Evolutionary conservation across 495 filamentous ascomycete genomes (phyloP).

Genomic region (Penicillium paradoxum): DNA sequence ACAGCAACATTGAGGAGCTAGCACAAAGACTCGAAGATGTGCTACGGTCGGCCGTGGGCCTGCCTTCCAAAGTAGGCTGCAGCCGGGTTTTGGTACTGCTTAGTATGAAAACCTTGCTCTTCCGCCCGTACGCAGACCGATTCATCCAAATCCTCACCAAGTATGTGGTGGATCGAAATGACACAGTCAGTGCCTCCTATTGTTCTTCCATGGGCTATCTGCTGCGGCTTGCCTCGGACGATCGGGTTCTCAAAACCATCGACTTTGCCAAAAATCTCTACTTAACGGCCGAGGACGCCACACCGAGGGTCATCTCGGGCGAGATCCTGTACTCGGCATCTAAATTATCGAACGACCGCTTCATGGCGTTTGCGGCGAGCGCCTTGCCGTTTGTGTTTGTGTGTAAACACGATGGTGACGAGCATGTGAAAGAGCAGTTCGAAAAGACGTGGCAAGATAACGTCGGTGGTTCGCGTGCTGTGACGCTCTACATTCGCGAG

Average conservation of each 20-base stretch:
- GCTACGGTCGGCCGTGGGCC: constrained; percentile 78
- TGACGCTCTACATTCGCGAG: constrained; percentile 77
- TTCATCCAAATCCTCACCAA: constrained; percentile 75
- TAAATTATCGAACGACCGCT: constrained; percentile 84
- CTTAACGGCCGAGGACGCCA: constrained; percentile 71
- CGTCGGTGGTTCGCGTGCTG: constrained; percentile 75
- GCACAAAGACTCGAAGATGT: constrained; percentile 65
- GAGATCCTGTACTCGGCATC: constrained; percentile 75
- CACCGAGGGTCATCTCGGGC: constrained; percentile 64
- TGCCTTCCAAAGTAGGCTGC: constrained; percentile 90
- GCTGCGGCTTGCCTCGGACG: constrained; percentile 65
- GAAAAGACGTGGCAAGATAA: constrained; percentile 84
- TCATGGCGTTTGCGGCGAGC: constrained; percentile 65
- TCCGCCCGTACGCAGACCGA: constrained; percentile 69
- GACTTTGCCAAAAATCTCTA: constrained; percentile 67
- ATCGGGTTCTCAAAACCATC: constrained; percentile 62
- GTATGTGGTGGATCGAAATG: constrained; percentile 81
- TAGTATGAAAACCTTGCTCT: constrained; percentile 66
- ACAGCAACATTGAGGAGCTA: constrained; percentile 65
- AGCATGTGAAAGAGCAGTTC: constrained; percentile 68
- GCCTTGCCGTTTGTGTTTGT: constrained; percentile 85
- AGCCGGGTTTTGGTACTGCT: constrained; percentile 82
- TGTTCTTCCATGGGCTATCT: constrained; percentile 83
- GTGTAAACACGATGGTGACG: constrained; percentile 76
- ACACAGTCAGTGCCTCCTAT: constrained; percentile 82